Evolutionary conservation across 2,329 filamentous ascomycete genomes (phyloP), one percentile per base, ranked within the genome.

Genomic region (Ophiostoma piceae): DNA sequence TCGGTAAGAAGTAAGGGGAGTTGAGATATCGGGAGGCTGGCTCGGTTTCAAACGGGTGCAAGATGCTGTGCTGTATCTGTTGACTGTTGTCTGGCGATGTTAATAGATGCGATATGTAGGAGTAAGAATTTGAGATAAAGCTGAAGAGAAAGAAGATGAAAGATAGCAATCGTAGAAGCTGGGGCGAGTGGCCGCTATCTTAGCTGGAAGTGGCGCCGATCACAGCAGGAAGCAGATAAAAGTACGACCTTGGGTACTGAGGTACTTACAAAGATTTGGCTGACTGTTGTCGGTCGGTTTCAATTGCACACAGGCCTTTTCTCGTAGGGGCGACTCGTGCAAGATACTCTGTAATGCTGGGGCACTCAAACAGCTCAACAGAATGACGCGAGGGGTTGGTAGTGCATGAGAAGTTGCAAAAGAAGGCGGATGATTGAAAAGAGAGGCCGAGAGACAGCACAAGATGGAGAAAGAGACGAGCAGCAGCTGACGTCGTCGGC

Each of bases 181-280:
- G 60, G 19, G 37, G 60, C 11, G 51, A 29, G 51, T 16, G 51
- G 22, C 51, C 7, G 22, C 51, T 57, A 57, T 57, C 51, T 57
- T 26, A 26, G 22, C 51, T 57, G 51, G 51, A 57, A 57, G 51
- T 64, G 60, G 60, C 60, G 60, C 60, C 60, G 60, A 64, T 64
- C 60, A 37, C 60, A 64, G 60, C 26, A 29, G 29, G 60, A 37
- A 35, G 14, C 29, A 35, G 32, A 64, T 11, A 60, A 9, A 62
- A 60, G 54, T 29, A 62, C 57, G 60, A 32, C 60, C 29, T 22
- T 22, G 14, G 57, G 57, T 29, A 62, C 57, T 19, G 9, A 2
- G 57, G 57, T 32, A 47, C 43, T 47, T 47, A 8, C 43, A 8
- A 47, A 47, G 43, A n/a, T 16, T 12, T 14, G 16, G 16, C 14